Conservation (phyloP, 768 basidiomycete genomes). For the Mycena leptocephala region DNA sequence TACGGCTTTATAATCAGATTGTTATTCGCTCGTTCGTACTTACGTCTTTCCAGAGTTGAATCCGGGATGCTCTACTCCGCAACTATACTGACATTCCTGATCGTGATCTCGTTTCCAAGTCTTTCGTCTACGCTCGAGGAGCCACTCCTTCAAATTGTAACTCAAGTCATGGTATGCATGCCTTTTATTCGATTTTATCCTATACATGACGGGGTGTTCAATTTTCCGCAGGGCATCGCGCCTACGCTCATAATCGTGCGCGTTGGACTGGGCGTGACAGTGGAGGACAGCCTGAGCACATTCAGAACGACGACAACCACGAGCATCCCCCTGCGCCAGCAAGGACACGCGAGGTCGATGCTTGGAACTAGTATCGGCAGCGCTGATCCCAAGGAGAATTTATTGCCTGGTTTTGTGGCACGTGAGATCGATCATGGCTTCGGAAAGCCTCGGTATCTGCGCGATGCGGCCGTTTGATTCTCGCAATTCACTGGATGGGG, state of each 20-base stretch:
- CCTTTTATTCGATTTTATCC: not conserved
- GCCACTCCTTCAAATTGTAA: too few relatives aligned
- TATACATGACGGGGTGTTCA: not conserved
- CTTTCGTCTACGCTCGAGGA: not conserved
- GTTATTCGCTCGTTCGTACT: not conserved
- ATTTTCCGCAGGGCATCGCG: not conserved
- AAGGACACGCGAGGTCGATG: not conserved
- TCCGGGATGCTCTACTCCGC: not conserved
- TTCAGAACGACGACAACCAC: not conserved
- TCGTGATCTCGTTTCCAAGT: not conserved
- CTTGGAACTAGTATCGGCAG: not conserved
- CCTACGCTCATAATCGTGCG: too few relatives aligned
- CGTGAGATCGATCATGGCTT: not conserved
- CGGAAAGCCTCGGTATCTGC: not conserved
- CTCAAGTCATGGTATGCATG: too few relatives aligned
- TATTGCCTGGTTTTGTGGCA: too few relatives aligned
- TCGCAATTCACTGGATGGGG: not conserved
- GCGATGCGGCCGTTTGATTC: not conserved
- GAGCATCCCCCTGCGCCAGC: not conserved
- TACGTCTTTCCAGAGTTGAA: not conserved
- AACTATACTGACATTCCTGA: slow-evolving; percentile 3
- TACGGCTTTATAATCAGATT: not conserved
- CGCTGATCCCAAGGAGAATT: not conserved
- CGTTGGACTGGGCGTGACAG: not conserved
- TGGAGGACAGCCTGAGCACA: not conserved